Percentiles rank a stretch among this genome's conserved stretches.
Conservation (phyloP, 2,329 filamentous ascomycete genomes). For the Alternaria sp. region DNA sequence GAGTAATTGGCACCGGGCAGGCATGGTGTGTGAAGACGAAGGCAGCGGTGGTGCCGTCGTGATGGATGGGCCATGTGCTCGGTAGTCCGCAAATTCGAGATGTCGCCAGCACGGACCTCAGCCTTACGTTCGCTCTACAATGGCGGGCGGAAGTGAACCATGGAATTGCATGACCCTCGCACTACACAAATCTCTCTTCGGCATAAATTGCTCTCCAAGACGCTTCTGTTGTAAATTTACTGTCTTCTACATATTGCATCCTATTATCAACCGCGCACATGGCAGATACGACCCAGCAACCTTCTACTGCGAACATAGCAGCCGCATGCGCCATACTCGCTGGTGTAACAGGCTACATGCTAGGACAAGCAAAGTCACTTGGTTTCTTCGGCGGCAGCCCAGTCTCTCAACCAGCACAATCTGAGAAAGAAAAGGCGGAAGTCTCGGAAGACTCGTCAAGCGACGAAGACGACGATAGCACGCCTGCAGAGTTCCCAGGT, state of each 20-base stretch:
- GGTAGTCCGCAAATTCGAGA: slow-evolving; percentile 39
- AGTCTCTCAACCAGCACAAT: slow-evolving; percentile 38
- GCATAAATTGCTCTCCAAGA: not conserved
- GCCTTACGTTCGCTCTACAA: slow-evolving; percentile 11
- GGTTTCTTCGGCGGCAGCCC: slow-evolving; percentile 72
- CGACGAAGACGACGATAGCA: slow-evolving; percentile 39
- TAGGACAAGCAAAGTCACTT: slow-evolving; percentile 70
- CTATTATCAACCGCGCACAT: slow-evolving; percentile 13
- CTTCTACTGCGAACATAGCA: slow-evolving; percentile 67
- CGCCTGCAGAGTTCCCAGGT: slow-evolving; percentile 57
- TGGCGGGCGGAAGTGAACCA: slow-evolving; percentile 4
- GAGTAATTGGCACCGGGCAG: slow-evolving; percentile 43
- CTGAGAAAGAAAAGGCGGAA: slow-evolving; percentile 26
- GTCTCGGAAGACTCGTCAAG: slow-evolving; percentile 45
- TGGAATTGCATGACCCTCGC: not conserved
- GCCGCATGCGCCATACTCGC: slow-evolving; percentile 77
- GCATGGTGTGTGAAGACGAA: slow-evolving; percentile 32
- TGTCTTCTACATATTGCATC: not conserved
- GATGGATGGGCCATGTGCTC: slow-evolving; percentile 26
- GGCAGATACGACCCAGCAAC: slow-evolving; percentile 54
- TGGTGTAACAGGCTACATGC: slow-evolving; percentile 78
- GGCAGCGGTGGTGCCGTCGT: slow-evolving; percentile 25
- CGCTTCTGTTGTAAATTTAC: not conserved
- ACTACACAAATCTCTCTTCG: not conserved
- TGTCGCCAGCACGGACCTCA: slow-evolving; percentile 12